phyloP scores from a whole-genome alignment of 305 asterid genomes.

The Fraxinus dipetala region DNA sequence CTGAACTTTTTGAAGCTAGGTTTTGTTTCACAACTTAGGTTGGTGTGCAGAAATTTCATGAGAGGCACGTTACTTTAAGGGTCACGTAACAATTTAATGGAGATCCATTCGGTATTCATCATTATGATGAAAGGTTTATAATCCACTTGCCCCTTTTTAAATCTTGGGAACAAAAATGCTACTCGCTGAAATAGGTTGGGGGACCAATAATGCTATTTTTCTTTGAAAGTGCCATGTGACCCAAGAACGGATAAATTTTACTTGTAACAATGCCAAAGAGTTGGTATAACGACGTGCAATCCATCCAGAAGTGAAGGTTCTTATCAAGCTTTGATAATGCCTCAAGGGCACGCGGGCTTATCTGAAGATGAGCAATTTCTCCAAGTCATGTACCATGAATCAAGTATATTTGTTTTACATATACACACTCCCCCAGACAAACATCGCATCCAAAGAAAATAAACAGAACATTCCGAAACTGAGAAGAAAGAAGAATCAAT shows the following conservation, averaged over 20 bases:
- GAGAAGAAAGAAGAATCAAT: not conserved
- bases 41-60: not conserved
- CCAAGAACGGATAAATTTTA: not conserved
- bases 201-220: not conserved
- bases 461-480: not conserved
- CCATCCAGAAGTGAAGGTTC: not conserved
- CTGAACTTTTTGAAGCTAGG: not conserved
- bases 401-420: no score
- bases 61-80: not conserved
- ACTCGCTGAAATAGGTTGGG: not conserved
- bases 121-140: not conserved
- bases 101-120: not conserved
- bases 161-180: not conserved
- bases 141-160: not conserved
- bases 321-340: not conserved
- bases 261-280: not conserved
- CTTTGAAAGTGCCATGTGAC: not conserved
- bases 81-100: not conserved
- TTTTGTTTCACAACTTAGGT: not conserved
- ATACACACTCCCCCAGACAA: not conserved
- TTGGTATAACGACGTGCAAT: not conserved
- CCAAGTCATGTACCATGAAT: not conserved
- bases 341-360: not conserved
- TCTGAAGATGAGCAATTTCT: not conserved
- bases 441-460: not conserved